Percentiles rank a stretch among this genome's conserved stretches.
phyloP scores from a whole-genome alignment of 306 rosid genomes.

The Cucurbita argyrosperma region DNA sequence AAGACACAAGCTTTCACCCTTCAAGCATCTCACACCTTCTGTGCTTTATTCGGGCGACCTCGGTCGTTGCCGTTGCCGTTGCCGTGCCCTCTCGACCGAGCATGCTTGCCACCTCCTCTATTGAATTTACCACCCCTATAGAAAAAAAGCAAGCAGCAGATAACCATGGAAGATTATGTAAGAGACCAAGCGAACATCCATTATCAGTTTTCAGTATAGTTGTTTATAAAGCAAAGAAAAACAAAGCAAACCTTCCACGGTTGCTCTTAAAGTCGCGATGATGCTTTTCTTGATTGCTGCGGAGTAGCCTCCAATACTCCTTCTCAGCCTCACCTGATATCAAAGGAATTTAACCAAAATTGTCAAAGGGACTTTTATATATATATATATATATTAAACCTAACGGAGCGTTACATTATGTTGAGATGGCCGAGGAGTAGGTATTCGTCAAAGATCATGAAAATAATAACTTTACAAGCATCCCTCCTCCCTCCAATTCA shows the following conservation, averaged over 20 bases:
- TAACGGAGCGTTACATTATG: too few relatives aligned
- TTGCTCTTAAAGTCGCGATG: constrained; percentile 23
- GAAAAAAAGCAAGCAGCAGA: not conserved
- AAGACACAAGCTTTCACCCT: not conserved
- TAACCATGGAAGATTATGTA: not conserved
- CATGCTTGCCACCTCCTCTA: constrained; percentile 54
- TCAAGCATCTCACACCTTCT: constrained; percentile 28
- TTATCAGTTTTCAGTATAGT: too few relatives aligned
- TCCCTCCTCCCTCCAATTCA: not conserved
- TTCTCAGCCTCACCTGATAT: constrained; percentile 67
- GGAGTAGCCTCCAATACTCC: constrained; percentile 69
- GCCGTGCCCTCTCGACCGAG: constrained; percentile 44
- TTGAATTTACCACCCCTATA: constrained; percentile 66
- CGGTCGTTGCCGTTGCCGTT: constrained; percentile 9
- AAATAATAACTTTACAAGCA: not conserved
- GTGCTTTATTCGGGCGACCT: constrained; percentile 49
- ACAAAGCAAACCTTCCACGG: constrained; percentile 50
- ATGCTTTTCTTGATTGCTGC: constrained; percentile 44
- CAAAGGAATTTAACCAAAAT: not conserved
- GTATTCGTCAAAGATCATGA: too few relatives aligned
- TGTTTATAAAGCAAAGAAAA: too few relatives aligned
- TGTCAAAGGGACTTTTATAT: too few relatives aligned
- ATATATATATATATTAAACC: too few relatives aligned
- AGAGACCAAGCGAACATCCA: not conserved
- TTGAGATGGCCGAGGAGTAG: too few relatives aligned